Evolutionary conservation across 805 yeast species (phyloP), one percentile per base, ranked within the genome.

Genomic region (Kregervanrija pseudodelftensis): DNA sequence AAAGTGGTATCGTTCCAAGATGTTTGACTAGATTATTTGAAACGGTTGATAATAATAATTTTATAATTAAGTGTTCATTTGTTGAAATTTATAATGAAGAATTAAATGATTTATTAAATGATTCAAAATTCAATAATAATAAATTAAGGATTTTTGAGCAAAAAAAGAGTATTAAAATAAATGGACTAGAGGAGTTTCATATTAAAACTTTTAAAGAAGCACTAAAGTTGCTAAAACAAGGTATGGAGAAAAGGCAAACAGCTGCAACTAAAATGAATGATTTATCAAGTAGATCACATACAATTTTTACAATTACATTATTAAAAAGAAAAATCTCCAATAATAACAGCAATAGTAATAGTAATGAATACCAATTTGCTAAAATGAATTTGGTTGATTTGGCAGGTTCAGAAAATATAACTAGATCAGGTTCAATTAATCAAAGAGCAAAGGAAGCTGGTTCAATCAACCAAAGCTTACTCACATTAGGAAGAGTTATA

Each of bases 381-480:
- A 65, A 66, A 44, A 53, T 65, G 61, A 87, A 89, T 58, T 67
- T 89, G 16, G 98, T 91, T 5, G 98, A 91, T 66, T 70, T 91
- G 51, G 99, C 98, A 0, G 98, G 99, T 0, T 85, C 95, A 5
- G 99, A 91, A 61, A 90, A 90, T 59, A 82, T 91, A 43, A 76
- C 71, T 50, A 70, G 88, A 55, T 85, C 96, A 0, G 99, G 99
- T 3, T 96, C 97, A 0, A 72, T 78, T 17, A 80, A 85, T 52
- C 83, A 79, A 58, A 72, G 96, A 37, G 96, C 96, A 0, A 80
- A 88, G 52, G 99, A 91, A 59, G 96, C 97, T 0, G 97, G 96
- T 0, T 79, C 87, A 14, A 90, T 90, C 41, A 91, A 91, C 63
- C 95, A 88, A 62, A 83, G 95, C 61, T 68, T 91, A 42, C 66